Evolutionary conservation across 768 basidiomycete genomes (phyloP).

Genomic region (Ramaria sp.): DNA sequence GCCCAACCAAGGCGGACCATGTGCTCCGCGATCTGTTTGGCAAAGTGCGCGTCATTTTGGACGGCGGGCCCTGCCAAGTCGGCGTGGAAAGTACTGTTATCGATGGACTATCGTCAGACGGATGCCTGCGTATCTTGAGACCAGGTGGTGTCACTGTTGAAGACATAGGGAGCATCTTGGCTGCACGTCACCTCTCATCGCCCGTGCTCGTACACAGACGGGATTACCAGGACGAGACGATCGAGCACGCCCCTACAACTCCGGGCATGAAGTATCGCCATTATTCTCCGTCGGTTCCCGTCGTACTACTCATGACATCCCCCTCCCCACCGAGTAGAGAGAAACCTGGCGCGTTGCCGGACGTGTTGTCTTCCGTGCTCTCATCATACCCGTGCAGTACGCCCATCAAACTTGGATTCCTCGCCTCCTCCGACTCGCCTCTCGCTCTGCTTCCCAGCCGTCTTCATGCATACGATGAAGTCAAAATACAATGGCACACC

Average conservation of each 20-base stretch:
- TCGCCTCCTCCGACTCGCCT: conserved; percentile 51
- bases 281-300: conserved; percentile 86
- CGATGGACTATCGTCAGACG: conserved; percentile 65
- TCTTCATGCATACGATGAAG: background rate
- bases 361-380: conserved; percentile 5
- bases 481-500: background rate
- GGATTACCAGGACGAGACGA: conserved; percentile 59
- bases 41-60: conserved; percentile 69
- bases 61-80: conserved; percentile 85
- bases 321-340: conserved; percentile 21
- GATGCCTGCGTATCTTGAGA: conserved; percentile 69
- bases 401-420: conserved; percentile 48
- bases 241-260: conserved; percentile 79
- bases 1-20: conserved; percentile 83
- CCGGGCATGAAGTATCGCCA: conserved; percentile 99
- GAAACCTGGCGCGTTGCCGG: background rate
- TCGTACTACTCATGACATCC: conserved; percentile 55
- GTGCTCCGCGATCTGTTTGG: conserved; percentile 67
- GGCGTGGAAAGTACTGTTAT: conserved; percentile 96
- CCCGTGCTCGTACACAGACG: conserved; percentile 68
- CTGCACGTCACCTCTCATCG: conserved; percentile 24
- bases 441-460: conserved; percentile 23
- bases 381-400: background rate
- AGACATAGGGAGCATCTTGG: conserved; percentile 56
- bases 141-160: conserved; percentile 93